Evolutionary conservation across 257 asterid genomes (phyloP).

Genomic region (Buddleja alternifolia): DNA sequence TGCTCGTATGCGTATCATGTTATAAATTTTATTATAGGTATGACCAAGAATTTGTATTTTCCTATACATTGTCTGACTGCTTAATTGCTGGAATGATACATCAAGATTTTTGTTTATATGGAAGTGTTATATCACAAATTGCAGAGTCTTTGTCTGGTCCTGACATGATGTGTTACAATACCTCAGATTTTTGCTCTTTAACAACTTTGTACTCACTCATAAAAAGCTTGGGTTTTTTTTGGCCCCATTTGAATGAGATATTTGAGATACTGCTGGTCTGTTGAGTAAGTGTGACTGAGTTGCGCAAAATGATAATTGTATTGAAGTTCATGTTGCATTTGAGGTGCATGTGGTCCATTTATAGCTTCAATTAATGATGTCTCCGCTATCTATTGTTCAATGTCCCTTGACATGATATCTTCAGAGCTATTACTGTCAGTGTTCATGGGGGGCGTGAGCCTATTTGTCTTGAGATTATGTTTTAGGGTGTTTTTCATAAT

Average conservation of each 20-base stretch:
- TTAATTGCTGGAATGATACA: neutral
- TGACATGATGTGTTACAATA: neutral
- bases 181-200: neutral
- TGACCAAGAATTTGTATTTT: neutral
- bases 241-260: neutral
- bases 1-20: neutral
- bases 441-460: neutral
- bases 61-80: neutral
- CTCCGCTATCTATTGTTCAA: neutral
- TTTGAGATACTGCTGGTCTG: neutral
- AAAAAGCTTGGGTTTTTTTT: neutral
- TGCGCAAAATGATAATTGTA: neutral
- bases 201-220: neutral
- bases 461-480: neutral
- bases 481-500: neutral
- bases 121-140: too few relatives aligned
- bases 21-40: neutral
- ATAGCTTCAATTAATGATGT: neutral
- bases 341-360: constrained; percentile 2
- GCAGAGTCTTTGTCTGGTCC: neutral
- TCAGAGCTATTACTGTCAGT: neutral
- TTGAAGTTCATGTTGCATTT: neutral
- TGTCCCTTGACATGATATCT: neutral
- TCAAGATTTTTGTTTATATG: neutral
- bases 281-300: neutral